Conservation (phyloP, 495 filamentous ascomycete genomes). For the Penicillium robsamsonii region DNA sequence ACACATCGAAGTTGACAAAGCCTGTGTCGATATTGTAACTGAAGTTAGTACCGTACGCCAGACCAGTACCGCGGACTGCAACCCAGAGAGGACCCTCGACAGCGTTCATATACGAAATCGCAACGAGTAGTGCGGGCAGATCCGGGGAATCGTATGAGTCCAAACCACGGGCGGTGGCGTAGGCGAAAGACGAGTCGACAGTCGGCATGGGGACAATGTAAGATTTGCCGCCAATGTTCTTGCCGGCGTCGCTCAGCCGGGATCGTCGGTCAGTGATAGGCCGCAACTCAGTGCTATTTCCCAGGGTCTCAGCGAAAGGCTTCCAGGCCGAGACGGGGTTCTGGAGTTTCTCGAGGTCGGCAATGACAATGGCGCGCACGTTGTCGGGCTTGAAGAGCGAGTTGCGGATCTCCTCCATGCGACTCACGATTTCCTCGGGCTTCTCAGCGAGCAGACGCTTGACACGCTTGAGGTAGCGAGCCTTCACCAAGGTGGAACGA, state of each 20-base stretch:
- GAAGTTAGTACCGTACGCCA: slow-evolving; percentile 86
- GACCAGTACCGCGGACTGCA: slow-evolving; percentile 83
- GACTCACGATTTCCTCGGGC: slow-evolving; percentile 66
- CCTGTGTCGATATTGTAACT: slow-evolving; percentile 72
- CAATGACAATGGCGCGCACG: slow-evolving; percentile 78
- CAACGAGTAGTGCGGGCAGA: slow-evolving; percentile 81
- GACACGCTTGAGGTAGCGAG: slow-evolving; percentile 82
- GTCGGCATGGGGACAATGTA: slow-evolving; percentile 88
- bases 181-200: slow-evolving; percentile 87
- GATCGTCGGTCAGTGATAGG: slow-evolving; percentile 58
- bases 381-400: slow-evolving; percentile 77
- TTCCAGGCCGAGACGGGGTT: slow-evolving; percentile 87
- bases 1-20: slow-evolving; percentile 75
- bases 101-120: slow-evolving; percentile 83
- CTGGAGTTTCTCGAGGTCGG: slow-evolving; percentile 70
- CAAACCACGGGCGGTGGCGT: slow-evolving; percentile 71
- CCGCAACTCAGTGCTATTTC: slow-evolving; percentile 47
- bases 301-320: slow-evolving; percentile 52
- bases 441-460: slow-evolving; percentile 69
- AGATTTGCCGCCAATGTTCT: slow-evolving; percentile 66
- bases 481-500: slow-evolving; percentile 79
- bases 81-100: slow-evolving; percentile 94
- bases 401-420: slow-evolving; percentile 72
- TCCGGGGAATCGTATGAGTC: slow-evolving; percentile 70
- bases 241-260: slow-evolving; percentile 69